Evolutionary conservation across 75 land plant species (phyloP).

Genomic region (Selaginella moellendorffii): DNA sequence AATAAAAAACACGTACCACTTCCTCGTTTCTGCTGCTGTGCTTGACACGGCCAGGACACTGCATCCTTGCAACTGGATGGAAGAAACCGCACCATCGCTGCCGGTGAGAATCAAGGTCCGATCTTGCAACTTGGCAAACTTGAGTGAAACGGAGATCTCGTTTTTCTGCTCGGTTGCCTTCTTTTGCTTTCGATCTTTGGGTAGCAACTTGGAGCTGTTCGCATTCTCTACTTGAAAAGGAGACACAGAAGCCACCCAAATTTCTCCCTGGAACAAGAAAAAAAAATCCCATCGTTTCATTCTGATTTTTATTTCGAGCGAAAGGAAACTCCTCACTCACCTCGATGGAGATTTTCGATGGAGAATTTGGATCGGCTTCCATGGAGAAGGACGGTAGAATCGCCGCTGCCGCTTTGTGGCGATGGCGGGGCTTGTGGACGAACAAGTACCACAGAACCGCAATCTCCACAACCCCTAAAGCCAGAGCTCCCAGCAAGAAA

Average conservation of each 20-base stretch:
- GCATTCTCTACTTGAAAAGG: constrained; percentile 10
- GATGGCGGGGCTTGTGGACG: neutral
- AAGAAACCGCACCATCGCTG: constrained; percentile 42
- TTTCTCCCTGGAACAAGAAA: constrained; percentile 16
- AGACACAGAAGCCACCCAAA: constrained; percentile 27
- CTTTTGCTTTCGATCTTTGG: constrained; percentile 39
- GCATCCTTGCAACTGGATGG: constrained; percentile 43
- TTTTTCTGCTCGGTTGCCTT: constrained; percentile 29
- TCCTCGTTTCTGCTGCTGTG: constrained; percentile 32
- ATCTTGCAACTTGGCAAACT: constrained; percentile 43
- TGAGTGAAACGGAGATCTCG: constrained; percentile 49
- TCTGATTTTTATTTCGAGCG: too few species aligned
- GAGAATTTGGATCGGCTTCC: neutral
- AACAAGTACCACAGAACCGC: constrained; percentile 2
- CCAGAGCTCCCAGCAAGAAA: constrained; percentile 10
- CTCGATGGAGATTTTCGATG: constrained; percentile 14
- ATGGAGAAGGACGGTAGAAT: neutral
- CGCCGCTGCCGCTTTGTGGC: neutral
- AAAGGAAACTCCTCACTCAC: constrained; percentile 6
- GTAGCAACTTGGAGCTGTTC: neutral
- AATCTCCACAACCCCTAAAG: constrained; percentile 10
- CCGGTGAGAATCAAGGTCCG: constrained; percentile 29
- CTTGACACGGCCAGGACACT: constrained; percentile 60
- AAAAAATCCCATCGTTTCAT: neutral
- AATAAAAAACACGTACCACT: constrained; percentile 39